phyloP scores from a whole-genome alignment of 1,284 basidiomycete species.

The Spongiforma sp. region DNA sequence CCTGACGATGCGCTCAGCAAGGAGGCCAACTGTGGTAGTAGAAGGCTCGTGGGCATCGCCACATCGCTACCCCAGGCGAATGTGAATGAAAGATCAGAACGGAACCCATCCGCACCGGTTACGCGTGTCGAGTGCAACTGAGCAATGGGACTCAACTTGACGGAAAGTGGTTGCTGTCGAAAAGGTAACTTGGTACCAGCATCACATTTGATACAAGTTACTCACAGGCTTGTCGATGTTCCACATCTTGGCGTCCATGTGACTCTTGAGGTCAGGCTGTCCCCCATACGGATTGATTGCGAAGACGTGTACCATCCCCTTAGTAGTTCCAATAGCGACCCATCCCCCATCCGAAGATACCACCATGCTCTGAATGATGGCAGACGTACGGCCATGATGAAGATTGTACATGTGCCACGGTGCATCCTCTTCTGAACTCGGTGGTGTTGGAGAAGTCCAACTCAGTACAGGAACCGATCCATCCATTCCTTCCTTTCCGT shows the following conservation, averaged over 20 bases:
- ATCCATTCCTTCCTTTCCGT: slow-evolving; percentile 11
- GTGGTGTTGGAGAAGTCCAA: slow-evolving; percentile 5
- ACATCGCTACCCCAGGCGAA: slow-evolving; percentile 51
- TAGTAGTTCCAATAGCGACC: slow-evolving; percentile 70
- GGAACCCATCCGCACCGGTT: slow-evolving; percentile 37
- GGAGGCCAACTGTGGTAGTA: slow-evolving; percentile 40
- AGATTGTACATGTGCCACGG: slow-evolving; percentile 74
- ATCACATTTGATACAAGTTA: slow-evolving; percentile 8
- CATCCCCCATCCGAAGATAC: slow-evolving; percentile 72
- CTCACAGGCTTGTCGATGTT: slow-evolving; percentile 60
- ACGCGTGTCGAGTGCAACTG: slow-evolving; percentile 53
- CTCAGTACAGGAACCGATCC: slow-evolving; percentile 3
- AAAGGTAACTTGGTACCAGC: background rate
- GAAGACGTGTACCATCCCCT: slow-evolving; percentile 75
- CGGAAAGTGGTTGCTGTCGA: slow-evolving; percentile 54
- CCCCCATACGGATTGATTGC: slow-evolving; percentile 81
- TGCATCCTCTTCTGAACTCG: slow-evolving; percentile 29
- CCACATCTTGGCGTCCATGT: slow-evolving; percentile 60
- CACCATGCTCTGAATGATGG: slow-evolving; percentile 60
- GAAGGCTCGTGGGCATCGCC: slow-evolving; percentile 45
- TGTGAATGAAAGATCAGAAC: slow-evolving; percentile 56
- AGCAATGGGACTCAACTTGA: slow-evolving; percentile 60
- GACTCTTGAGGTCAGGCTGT: slow-evolving; percentile 64
- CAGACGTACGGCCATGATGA: slow-evolving; percentile 72
- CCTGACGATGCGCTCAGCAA: slow-evolving; percentile 38